Evolutionary conservation across 345 rosid genomes (phyloP), one percentile per base, ranked within the genome.

Genomic region (Luvunga scandens): DNA sequence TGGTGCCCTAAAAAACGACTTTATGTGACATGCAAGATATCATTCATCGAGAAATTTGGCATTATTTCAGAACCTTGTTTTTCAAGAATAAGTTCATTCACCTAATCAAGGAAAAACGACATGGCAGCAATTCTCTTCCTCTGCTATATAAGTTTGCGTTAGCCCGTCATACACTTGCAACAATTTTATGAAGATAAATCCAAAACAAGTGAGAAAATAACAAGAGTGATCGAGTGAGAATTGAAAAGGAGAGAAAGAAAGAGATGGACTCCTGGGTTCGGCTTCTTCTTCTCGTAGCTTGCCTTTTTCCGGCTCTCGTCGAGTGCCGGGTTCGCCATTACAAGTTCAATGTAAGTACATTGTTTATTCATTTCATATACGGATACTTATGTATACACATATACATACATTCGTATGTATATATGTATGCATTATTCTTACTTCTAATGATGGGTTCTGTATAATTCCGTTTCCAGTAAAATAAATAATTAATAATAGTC

Each of bases 91-190:
- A 76, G 69, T 80, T 79, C 81, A 69, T 82, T 66, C 89, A 90
- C 92, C 89, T 87, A 88, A 85, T 89, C 39, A 77, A 48, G 28
- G 22, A 76, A 89, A 88, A 94, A 90, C 83, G 95, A 93, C 98
- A 72, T 84, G 66, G 78, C 80, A 88, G 83, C 91, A 76, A 79
- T 66, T 72, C 83, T 64, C 39, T 31, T 69, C 76, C 27, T 53
- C 81, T 1, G 16, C 84, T 86, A 86, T 91, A 91, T 84, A 89
- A 87, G 85, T 78, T 70, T 80, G 82, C 75, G 80, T 74, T 85
- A 77, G 84, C 83, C 27, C 55, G 89, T 85, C 91, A 66, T 67
- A 53, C 68, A 78, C 80, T 63, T 30, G 63, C 78, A 78, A 67
- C 71, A 24, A 53, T 1, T 53, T 19, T 4, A 53, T 13, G 18